Evolutionary conservation across 257 asterid species (phyloP).

Genomic region (Craterostigma plantagineum): DNA sequence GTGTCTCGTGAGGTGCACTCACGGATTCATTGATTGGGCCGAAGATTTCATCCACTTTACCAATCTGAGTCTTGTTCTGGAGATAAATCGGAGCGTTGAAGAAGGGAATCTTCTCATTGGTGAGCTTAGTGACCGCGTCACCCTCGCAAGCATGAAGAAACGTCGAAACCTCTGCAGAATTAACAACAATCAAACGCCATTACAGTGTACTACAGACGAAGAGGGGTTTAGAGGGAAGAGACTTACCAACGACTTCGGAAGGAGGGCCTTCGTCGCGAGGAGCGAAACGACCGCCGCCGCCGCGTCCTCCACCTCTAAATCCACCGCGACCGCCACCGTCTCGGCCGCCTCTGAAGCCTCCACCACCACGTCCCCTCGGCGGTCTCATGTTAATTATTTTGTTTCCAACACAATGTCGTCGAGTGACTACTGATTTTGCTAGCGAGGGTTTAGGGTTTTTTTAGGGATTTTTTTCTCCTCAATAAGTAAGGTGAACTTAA

Average conservation of each 20-base stretch:
- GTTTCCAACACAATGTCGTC: background rate
- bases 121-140: slow-evolving; percentile 81
- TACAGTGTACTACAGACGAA: background rate
- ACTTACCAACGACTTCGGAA: slow-evolving; percentile 48
- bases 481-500: too few species aligned
- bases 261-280: slow-evolving; percentile 73
- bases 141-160: slow-evolving; percentile 87
- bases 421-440: too few species aligned
- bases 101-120: slow-evolving; percentile 77
- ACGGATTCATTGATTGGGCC: slow-evolving; percentile 97
- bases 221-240: background rate
- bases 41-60: slow-evolving; percentile 93
- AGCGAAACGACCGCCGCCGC: slow-evolving; percentile 26
- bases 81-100: slow-evolving; percentile 94
- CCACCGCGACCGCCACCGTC: slow-evolving; percentile 9
- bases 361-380: slow-evolving; percentile 88
- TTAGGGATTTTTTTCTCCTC: too few species aligned
- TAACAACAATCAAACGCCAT: background rate
- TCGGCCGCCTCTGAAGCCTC: slow-evolving; percentile 39
- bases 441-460: too few species aligned
- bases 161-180: slow-evolving; percentile 56
- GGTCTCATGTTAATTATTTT: slow-evolving; percentile 49
- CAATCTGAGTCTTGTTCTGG: slow-evolving; percentile 83
- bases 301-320: slow-evolving; percentile 19
- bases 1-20: too few species aligned